Evolutionary conservation across 257 asterid genomes (phyloP), one percentile per base, ranked within the genome.

Genomic region (Solanum neorickii): DNA sequence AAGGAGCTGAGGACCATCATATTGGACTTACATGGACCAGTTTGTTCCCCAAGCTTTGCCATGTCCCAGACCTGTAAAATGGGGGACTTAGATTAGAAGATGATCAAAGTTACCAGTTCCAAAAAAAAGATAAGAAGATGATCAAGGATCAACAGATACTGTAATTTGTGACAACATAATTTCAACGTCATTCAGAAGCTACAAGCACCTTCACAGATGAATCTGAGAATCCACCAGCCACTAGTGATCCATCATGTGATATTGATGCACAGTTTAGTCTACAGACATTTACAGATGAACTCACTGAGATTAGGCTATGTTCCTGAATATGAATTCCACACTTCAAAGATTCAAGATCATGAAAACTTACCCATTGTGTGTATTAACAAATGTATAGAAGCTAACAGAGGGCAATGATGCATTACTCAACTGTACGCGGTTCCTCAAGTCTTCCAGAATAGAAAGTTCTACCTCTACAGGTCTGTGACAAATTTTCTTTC

Each of bases 161-260:
- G 66, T 42, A 85, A 85, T 76, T 33, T 56, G 44, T n/a, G 59
- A 65, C 31, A 86, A 73, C 66, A 12, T 65, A 62, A 82, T n/a
- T 16, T 83, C 49, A 87, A 80, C 56, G 62, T 70, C 52, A 39
- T 23, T 82, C 23, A 87, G 83, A 88, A 91, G 87, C 52, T 86
- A 42, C 78, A 88, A 82, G 82, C 89, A 94, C 99, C 98, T 96
- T 97, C 39, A 97, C 91, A 37, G 99, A 95, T 60, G 99, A 96
- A 90, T 97, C 99, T 29, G 99, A 97, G 92, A 97, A 97, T 88
- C 99, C 99, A 92, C 98, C 99, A 86, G 98, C 99, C 89, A 96
- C 94, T 88, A 97, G 90, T 72, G 99, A 95, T 72, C 99, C 99
- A 90, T 97, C 99, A 83, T 93, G 94, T 87, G 99, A 95, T 91